phyloP scores from a whole-genome alignment of 352 stramenopile genomes.

The Phytophthora pinifolia region DNA sequence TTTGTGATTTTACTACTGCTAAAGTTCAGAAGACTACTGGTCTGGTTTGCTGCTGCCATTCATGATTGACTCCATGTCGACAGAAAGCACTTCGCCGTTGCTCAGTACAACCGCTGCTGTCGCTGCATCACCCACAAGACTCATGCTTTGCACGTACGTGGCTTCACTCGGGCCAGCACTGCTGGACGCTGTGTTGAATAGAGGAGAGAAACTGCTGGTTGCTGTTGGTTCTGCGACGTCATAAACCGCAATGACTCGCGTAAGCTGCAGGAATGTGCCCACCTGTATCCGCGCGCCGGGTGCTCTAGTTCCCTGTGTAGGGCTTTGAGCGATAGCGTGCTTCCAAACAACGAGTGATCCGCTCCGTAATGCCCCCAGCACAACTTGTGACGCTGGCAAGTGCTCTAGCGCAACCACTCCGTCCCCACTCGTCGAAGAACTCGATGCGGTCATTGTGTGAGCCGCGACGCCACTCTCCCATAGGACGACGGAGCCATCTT shows the following conservation, averaged over 20 bases:
- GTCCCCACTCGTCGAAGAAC: slow-evolving; percentile 2
- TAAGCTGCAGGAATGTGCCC: slow-evolving; percentile 37
- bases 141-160: slow-evolving; percentile 21
- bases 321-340: slow-evolving; percentile 15
- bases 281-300: slow-evolving; percentile 22
- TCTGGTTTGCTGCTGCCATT: slow-evolving; percentile 10
- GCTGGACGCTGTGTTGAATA: slow-evolving; percentile 7
- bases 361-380: slow-evolving; percentile 42
- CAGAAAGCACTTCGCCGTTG: slow-evolving; percentile 28
- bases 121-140: slow-evolving; percentile 22
- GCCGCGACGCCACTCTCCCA: slow-evolving; percentile 60
- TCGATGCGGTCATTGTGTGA: slow-evolving; percentile 32
- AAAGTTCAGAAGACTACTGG: too few species aligned
- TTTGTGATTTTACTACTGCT: too few species aligned
- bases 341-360: slow-evolving; percentile 41
- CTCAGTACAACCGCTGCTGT: slow-evolving; percentile 24
- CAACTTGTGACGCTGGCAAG: slow-evolving; percentile 34
- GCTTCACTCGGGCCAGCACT: slow-evolving; percentile 3
- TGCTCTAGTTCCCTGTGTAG: slow-evolving; percentile 6
- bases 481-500: slow-evolving; percentile 48
- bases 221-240: slow-evolving; percentile 3
- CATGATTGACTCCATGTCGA: slow-evolving; percentile 33
- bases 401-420: slow-evolving; percentile 42
- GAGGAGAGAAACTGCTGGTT: slow-evolving; percentile 4
- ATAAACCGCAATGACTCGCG: slow-evolving; percentile 22